Conservation (phyloP, 1,139 yeast genomes). For the Magnusiomyces tetraspermus region DNA sequence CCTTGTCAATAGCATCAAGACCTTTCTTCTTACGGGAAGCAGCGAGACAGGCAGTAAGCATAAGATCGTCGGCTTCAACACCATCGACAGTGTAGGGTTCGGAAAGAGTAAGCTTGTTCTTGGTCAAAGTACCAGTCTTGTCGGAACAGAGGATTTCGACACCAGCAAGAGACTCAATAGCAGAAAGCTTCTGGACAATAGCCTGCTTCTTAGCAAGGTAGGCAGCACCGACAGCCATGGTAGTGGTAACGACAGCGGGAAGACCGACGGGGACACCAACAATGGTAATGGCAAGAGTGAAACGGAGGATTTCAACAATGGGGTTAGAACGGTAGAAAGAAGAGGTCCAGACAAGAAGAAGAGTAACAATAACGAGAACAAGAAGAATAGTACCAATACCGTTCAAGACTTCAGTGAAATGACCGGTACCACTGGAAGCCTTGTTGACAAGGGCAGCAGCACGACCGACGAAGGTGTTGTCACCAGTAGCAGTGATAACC, state of each 20-base stretch:
- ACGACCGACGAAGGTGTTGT: conserved; percentile 85
- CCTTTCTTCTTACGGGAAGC: conserved; percentile 99
- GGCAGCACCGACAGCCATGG: conserved; percentile 99
- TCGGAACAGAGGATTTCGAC: conserved; percentile 98
- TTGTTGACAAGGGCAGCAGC: conserved; percentile 95
- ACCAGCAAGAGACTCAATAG: conserved; percentile 98
- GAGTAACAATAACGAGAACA: conserved; percentile 80
- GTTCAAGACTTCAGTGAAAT: conserved; percentile 94
- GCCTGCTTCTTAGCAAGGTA: conserved; percentile 98
- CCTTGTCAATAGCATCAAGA: conserved; percentile 91
- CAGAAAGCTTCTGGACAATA: conserved; percentile 95
- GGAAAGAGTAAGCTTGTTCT: conserved; percentile 90
- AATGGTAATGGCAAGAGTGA: conserved; percentile 88
- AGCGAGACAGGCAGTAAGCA: conserved; percentile 97
- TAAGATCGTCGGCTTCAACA: conserved; percentile 93
- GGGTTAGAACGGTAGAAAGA: conserved; percentile 89
- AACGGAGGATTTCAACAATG: conserved; percentile 86
- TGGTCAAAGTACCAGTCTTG: conserved; percentile 98
- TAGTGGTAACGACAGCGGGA: conserved; percentile 98
- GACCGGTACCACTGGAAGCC: conserved; percentile 91
- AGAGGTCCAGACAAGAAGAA: conserved; percentile 86
- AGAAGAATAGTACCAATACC: conserved; percentile 92
- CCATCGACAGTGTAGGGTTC: conserved; percentile 99
- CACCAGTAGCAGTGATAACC: conserved; percentile 96
- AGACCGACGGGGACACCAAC: conserved; percentile 99